Evolutionary conservation across 1,284 basidiomycete genomes (phyloP), one percentile per base, ranked within the genome.

Genomic region (Ceratobasidium sp.): DNA sequence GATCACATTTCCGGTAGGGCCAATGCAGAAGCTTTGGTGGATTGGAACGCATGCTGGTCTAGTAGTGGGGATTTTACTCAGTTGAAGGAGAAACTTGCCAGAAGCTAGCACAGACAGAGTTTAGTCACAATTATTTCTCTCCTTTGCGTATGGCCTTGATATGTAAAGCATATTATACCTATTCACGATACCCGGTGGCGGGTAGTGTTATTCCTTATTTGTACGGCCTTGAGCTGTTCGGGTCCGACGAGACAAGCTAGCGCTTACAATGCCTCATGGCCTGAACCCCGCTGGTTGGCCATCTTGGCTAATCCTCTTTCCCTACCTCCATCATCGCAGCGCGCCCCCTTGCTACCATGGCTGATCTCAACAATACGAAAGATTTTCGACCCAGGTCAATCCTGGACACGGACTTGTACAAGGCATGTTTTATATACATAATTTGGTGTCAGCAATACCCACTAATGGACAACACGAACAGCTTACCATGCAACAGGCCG

Each of bases 401-500:
- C 72, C 87, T 99, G 73, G 97, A 98, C 82, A 98, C 96, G 0
- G 97, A 99, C 81, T 84, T 98, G 51, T 98, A 99, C 90, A 99
- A 98, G 88, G 94, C 90, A 74, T 51, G 79, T 48, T 37, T 27
- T 43, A n/a, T 39, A 37, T 9, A 9, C 9, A 39, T 16, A 34
- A 46, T 22, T 49, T 5, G 7, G 54, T 43, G 48, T 41, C 71
- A 48, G 59, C 34, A 46, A 31, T n/a, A 24, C 19, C 22, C 16
- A 51, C 66, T 58, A 48, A 61, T 73, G 62, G 46, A 58, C 22
- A 66, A 41, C 22, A 65, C 64, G 27, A 14, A 46, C 80, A 98
- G 94, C 85, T 98, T 66, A 96, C 96, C 0, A 99, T 98, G 97
- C 97, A 98, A 83, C 94, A 98, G 82, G 96, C 95, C 0, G 90